These are phyloP conservation scores for Diaporthe capsici DNA, from an alignment of 2,329 filamentous ascomycete genomes.

Conservation along the genomic window DNA sequence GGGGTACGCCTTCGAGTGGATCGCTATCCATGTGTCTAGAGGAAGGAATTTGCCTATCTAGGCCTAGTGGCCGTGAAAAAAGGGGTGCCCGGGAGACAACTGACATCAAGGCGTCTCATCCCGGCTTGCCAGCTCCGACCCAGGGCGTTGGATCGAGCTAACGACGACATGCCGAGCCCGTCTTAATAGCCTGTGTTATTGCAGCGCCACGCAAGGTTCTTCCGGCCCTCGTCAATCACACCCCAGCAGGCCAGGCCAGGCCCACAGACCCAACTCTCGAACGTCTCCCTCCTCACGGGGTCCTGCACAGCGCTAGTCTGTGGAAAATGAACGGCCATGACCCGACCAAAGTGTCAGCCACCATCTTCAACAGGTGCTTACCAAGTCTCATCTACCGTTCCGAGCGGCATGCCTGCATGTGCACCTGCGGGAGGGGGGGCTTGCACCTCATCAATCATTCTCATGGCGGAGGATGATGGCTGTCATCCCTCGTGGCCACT, in stretches of 20 bases:
- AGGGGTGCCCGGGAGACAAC: conserved; percentile 22
- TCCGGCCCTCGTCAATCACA: conserved; percentile 28
- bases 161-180: conserved; percentile 43
- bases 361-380: conserved; percentile 5
- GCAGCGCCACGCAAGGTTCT: conserved; percentile 35
- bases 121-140: conserved; percentile 39
- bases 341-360: conserved; percentile 17
- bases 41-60: conserved; percentile 9
- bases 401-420: background rate
- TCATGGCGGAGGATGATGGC: conserved; percentile 15
- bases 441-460: background rate
- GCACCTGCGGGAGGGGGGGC: background rate
- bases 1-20: conserved; percentile 15
- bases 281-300: conserved; percentile 17
- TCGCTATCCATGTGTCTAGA: conserved; percentile 21
- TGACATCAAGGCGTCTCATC: conserved; percentile 29
- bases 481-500: conserved; percentile 10
- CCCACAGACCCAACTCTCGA: conserved; percentile 27
- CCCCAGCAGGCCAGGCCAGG: conserved; percentile 26
- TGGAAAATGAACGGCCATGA: conserved; percentile 2
- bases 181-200: conserved; percentile 40
- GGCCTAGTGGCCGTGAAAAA: conserved; percentile 28
- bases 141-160: conserved; percentile 43
- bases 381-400: background rate
- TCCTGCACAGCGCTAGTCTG: conserved; percentile 10